phyloP scores from a whole-genome alignment of 441 rosid species.

The Theobroma grandiflorum region DNA sequence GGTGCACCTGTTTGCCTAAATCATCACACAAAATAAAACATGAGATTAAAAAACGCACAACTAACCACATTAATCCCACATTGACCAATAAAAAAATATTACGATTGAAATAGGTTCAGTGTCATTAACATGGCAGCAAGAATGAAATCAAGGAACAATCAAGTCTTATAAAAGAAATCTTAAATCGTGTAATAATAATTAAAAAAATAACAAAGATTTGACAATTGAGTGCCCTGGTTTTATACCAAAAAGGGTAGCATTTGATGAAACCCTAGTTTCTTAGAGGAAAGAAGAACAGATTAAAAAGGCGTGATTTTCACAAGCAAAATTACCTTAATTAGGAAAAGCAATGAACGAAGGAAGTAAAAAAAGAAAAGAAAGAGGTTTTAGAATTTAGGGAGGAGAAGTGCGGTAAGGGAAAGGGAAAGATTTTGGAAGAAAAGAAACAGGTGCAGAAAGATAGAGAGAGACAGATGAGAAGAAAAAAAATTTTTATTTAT shows the following conservation, averaged over 20 bases:
- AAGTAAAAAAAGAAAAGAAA: neutral
- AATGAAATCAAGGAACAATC: constrained; percentile 8
- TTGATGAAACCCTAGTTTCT: constrained; percentile 39
- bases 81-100: too few relatives aligned
- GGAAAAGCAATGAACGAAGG: too few relatives aligned
- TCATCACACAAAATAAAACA: constrained; percentile 10
- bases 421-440: too few relatives aligned
- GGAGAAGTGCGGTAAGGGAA: too few relatives aligned
- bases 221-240: neutral
- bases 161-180: neutral
- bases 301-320: neutral
- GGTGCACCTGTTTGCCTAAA: constrained; percentile 92
- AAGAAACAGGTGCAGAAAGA: too few relatives aligned
- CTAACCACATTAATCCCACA: neutral
- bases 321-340: neutral
- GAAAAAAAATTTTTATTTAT: too few relatives aligned
- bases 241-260: neutral
- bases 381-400: too few relatives aligned
- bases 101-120: neutral
- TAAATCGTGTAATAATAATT: neutral
- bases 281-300: too few relatives aligned
- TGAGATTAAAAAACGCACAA: constrained; percentile 16
- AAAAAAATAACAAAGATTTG: neutral
- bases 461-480: too few relatives aligned
- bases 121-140: neutral